Percentiles rank a stretch among this genome's conserved stretches.
These are phyloP conservation scores for Drosera capensis DNA, from an alignment of 148 eudicot species.

Conservation along the genomic window DNA sequence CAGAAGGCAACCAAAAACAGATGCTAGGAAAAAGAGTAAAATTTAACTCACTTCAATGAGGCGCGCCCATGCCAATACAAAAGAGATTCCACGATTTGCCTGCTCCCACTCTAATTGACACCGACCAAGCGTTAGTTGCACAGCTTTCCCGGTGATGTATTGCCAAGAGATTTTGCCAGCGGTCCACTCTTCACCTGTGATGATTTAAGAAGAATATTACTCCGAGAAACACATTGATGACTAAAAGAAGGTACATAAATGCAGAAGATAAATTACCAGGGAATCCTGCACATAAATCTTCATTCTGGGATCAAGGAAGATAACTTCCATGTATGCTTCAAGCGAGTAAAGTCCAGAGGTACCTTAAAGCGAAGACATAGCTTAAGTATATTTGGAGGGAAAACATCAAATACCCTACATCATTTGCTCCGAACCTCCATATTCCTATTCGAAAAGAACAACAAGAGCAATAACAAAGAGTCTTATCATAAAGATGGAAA, in stretches of 20 bases:
- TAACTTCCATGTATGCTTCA: constrained; percentile 49
- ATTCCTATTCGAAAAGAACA: constrained; percentile 2
- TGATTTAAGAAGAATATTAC: not conserved
- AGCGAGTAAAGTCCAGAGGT: constrained; percentile 54
- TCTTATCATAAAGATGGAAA: constrained; percentile 1
- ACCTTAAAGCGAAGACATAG: constrained; percentile 39
- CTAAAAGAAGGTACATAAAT: not conserved
- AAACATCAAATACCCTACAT: too few species aligned
- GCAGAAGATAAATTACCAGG: constrained; percentile 20
- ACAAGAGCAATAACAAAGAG: not conserved
- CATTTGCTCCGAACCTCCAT: too few species aligned
- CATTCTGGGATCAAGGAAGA: constrained; percentile 60
- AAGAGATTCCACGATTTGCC: constrained; percentile 64
- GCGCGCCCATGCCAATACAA: constrained; percentile 83
- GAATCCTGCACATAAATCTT: constrained; percentile 64
- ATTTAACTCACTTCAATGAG: constrained; percentile 40
- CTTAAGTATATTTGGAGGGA: too few species aligned
- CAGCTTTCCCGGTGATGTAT: constrained; percentile 41
- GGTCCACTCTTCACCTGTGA: constrained; percentile 61
- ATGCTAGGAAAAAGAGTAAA: not conserved
- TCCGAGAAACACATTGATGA: not conserved
- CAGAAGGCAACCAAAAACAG: too few species aligned
- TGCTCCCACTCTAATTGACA: constrained; percentile 56
- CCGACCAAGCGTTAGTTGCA: constrained; percentile 42
- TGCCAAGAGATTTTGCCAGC: constrained; percentile 40